Conservation (phyloP, 768 basidiomycete species). For the Harrya chromipes region DNA sequence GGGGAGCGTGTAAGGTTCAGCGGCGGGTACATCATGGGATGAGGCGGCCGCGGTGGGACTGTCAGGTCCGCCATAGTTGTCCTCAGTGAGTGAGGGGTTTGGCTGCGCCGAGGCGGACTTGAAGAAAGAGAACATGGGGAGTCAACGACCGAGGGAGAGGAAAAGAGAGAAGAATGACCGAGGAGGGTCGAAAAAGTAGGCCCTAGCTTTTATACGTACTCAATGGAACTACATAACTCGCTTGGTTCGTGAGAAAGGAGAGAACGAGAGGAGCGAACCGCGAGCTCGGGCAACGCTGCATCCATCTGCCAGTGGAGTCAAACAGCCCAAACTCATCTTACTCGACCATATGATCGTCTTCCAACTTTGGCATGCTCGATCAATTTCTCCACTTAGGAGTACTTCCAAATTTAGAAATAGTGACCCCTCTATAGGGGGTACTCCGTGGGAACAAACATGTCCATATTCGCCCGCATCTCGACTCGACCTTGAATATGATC, state of each 20-base stretch:
- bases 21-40: not conserved
- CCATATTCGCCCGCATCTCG: not conserved
- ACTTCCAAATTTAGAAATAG: not conserved
- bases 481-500: too few relatives aligned
- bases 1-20: not conserved
- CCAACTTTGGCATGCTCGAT: not conserved
- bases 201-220: constrained; percentile 28
- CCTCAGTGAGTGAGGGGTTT: constrained; percentile 2
- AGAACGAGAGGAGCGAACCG: not conserved
- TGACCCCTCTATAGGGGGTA: constrained; percentile 15
- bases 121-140: constrained; percentile 26
- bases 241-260: constrained; percentile 30
- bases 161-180: not conserved
- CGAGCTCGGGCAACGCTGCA: not conserved
- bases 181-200: constrained; percentile 6
- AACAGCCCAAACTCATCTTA: too few relatives aligned
- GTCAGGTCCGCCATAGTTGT: constrained; percentile 5
- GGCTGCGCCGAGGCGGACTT: constrained; percentile 8
- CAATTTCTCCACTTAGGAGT: constrained; percentile 12
- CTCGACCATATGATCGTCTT: too few relatives aligned
- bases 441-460: constrained; percentile 6
- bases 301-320: not conserved
- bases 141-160: not conserved
- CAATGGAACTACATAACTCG: constrained; percentile 6
- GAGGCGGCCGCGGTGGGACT: not conserved